Conservation (phyloP, 129 eudicot genomes). For the Escallonia herrerae region DNA sequence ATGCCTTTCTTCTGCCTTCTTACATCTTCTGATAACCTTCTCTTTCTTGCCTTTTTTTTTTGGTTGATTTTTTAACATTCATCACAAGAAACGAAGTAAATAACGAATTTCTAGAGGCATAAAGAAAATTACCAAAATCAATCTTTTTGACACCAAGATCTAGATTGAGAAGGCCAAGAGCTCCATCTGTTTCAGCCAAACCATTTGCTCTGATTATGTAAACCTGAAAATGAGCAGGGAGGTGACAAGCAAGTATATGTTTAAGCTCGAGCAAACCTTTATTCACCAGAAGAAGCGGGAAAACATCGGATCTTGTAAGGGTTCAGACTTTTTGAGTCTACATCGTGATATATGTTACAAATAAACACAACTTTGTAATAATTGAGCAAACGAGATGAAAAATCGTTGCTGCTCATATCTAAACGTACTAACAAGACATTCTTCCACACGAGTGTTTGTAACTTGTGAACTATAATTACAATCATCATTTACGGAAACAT, state of each 20-base stretch:
- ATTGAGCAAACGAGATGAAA: neutral
- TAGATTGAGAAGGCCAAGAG: conserved; percentile 19
- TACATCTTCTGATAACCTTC: neutral
- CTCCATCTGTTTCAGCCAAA: conserved; percentile 24
- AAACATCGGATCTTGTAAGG: neutral
- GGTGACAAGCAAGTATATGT: neutral
- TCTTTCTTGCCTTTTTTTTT: neutral
- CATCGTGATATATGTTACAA: neutral
- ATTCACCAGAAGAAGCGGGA: neutral
- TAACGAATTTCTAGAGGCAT: neutral
- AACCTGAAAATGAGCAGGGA: conserved; percentile 3
- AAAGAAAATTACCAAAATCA: neutral
- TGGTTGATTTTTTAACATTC: neutral
- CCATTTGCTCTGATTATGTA: conserved; percentile 20
- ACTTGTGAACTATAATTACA: no score
- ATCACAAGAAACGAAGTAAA: neutral
- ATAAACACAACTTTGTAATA: neutral
- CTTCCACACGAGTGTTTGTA: no score
- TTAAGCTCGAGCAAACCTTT: neutral
- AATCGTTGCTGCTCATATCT: neutral
- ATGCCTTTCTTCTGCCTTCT: neutral
- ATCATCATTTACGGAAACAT: no score
- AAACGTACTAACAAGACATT: no score
- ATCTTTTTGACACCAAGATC: conserved; percentile 2
- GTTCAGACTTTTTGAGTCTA: neutral